A percentile compares a stretch with the other conserved stretches of the same genome.
These are phyloP conservation scores for Kazachstania psychrophila DNA, from an alignment of 805 yeast genomes.

Conservation along the genomic window DNA sequence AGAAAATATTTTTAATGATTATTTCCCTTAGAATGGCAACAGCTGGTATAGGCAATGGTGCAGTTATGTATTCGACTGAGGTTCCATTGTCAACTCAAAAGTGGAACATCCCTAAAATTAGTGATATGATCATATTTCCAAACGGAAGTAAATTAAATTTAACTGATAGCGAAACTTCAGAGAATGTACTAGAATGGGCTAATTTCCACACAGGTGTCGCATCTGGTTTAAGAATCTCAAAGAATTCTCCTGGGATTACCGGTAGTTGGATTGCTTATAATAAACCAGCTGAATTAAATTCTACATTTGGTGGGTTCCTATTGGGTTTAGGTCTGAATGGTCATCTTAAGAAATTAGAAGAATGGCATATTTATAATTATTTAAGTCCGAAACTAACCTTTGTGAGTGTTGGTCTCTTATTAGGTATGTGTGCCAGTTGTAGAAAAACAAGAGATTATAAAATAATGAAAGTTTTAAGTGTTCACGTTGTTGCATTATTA, in stretches of 20 bases:
- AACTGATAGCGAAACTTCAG: constrained; percentile 43
- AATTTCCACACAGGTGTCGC: constrained; percentile 88
- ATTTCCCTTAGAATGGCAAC: constrained; percentile 67
- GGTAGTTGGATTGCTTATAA: constrained; percentile 92
- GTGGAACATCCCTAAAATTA: constrained; percentile 41
- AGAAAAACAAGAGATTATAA: constrained; percentile 77
- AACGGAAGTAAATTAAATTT: constrained; percentile 53
- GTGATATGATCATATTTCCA: constrained; percentile 62
- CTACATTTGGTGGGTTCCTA: constrained; percentile 93
- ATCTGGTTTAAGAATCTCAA: constrained; percentile 69
- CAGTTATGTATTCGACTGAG: constrained; percentile 31
- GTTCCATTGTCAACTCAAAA: constrained; percentile 78
- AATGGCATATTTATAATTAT: constrained; percentile 93
- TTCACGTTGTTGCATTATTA: constrained; percentile 82
- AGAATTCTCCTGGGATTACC: constrained; percentile 46
- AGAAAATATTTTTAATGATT: constrained; percentile 45
- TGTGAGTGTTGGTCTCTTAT: constrained; percentile 75
- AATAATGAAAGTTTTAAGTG: constrained; percentile 81
- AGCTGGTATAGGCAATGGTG: constrained; percentile 25
- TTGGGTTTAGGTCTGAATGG: constrained; percentile 89
- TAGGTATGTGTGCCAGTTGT: constrained; percentile 90
- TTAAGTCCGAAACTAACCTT: constrained; percentile 79
- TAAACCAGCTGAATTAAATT: constrained; percentile 56
- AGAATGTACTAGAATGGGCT: constrained; percentile 58
- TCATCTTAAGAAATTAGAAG: constrained; percentile 71